Conservation (phyloP, 2,329 filamentous ascomycete species). For the Colletotrichum ledebouriae region DNA sequence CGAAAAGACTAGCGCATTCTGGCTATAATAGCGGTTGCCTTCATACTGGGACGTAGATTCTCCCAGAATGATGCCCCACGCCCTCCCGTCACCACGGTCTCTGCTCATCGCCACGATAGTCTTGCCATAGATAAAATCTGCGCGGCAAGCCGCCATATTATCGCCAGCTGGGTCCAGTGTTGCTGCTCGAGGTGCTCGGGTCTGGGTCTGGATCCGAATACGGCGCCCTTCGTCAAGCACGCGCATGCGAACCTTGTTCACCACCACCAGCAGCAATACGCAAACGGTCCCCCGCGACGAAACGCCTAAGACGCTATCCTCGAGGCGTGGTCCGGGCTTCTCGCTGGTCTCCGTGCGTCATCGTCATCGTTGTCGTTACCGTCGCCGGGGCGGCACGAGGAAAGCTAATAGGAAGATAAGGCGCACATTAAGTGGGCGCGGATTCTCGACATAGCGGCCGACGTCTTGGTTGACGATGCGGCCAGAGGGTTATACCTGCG, state of each 20-base stretch:
- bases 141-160: not conserved
- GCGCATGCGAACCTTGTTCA: too few species aligned
- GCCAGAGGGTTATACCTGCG: not conserved
- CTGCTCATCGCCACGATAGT: not conserved
- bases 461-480: not conserved
- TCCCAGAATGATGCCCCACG: not conserved
- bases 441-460: not conserved
- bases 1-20: not conserved
- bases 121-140: not conserved
- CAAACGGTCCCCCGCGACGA: not conserved
- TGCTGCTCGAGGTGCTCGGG: not conserved
- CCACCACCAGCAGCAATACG: not conserved
- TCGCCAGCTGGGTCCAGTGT: not conserved
- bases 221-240: not conserved
- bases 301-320: not conserved
- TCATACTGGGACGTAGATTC: not conserved
- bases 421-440: not conserved
- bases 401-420: not conserved
- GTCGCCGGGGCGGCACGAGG: not conserved
- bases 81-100: not conserved
- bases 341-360: not conserved
- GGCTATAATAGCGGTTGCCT: not conserved
- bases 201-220: not conserved
- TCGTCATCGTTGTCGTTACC: not conserved
- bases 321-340: constrained; percentile 2